phyloP scores from a whole-genome alignment of 2,329 filamentous ascomycete genomes.

The Colletotrichum kahawae region DNA sequence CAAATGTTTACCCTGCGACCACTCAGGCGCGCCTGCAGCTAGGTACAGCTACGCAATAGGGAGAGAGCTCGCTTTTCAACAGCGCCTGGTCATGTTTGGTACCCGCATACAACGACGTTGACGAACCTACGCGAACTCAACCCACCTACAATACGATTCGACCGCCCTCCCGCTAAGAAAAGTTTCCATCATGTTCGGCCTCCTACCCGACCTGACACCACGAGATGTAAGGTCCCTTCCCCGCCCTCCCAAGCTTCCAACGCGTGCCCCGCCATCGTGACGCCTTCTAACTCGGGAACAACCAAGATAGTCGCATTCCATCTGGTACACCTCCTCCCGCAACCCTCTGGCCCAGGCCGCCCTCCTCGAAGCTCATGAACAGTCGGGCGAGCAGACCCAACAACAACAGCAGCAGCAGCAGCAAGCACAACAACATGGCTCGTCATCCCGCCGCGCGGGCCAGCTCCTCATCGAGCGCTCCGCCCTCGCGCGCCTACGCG shows the following conservation, averaged over 20 bases:
- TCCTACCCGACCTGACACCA: constrained; percentile 71
- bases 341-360: constrained; percentile 45
- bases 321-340: constrained; percentile 75
- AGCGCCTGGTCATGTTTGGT: not conserved
- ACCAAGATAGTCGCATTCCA: constrained; percentile 65
- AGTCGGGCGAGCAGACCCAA: constrained; percentile 30
- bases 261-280: not conserved
- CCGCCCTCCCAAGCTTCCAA: not conserved
- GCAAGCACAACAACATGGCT: constrained; percentile 22
- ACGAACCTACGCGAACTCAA: not conserved
- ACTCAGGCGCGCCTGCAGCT: not conserved
- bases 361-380: constrained; percentile 36
- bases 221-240: constrained; percentile 63
- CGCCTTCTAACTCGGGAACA: constrained; percentile 24
- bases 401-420: constrained; percentile 28
- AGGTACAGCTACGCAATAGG: not conserved
- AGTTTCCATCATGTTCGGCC: constrained; percentile 57
- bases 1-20: constrained; percentile 17
- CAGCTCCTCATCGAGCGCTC: constrained; percentile 59
- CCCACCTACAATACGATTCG: not conserved
- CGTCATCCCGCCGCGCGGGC: constrained; percentile 35
- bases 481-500: constrained; percentile 70
- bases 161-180: not conserved
- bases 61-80: not conserved
- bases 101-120: not conserved